These are phyloP conservation scores for Apiosordaria backusii DNA, from an alignment of 495 filamentous ascomycete genomes.

Conservation along the genomic window DNA sequence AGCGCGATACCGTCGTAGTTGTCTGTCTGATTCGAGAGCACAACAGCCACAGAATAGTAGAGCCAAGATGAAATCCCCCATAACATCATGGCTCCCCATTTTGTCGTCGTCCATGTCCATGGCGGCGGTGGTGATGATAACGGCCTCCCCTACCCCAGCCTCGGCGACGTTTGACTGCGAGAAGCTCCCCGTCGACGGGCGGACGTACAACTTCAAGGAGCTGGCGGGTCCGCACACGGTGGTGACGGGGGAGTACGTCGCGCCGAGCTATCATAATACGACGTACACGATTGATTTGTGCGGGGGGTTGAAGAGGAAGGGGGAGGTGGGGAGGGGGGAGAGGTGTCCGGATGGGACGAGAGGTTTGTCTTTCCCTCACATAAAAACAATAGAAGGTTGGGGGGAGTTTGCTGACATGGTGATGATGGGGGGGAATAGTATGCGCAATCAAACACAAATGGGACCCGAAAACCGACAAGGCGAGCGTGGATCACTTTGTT, in stretches of 20 bases:
- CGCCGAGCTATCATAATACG: conserved; percentile 56
- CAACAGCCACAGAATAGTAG: background rate
- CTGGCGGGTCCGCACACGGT: conserved; percentile 77
- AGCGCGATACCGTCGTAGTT: no score
- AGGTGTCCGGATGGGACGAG: conserved; percentile 60
- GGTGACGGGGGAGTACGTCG: conserved; percentile 49
- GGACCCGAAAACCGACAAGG: conserved; percentile 35
- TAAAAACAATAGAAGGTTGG: background rate
- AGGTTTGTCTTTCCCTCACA: conserved; percentile 30
- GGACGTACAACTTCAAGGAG: conserved; percentile 61
- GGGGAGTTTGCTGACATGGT: background rate
- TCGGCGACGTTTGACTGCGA: conserved; percentile 45
- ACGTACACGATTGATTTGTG: conserved; percentile 92
- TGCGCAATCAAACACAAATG: conserved; percentile 67
- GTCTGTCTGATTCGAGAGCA: no score
- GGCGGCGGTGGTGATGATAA: background rate
- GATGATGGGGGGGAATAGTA: conserved; percentile 48
- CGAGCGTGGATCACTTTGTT: conserved; percentile 47
- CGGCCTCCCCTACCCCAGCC: background rate
- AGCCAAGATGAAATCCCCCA: background rate
- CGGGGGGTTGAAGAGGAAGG: conserved; percentile 54
- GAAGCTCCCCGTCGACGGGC: conserved; percentile 52
- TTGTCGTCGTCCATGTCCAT: background rate
- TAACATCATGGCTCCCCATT: background rate
- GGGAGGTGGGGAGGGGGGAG: conserved; percentile 44